Conservation (phyloP, 2,329 filamentous ascomycete genomes). For the Sclerotinia borealis region DNA sequence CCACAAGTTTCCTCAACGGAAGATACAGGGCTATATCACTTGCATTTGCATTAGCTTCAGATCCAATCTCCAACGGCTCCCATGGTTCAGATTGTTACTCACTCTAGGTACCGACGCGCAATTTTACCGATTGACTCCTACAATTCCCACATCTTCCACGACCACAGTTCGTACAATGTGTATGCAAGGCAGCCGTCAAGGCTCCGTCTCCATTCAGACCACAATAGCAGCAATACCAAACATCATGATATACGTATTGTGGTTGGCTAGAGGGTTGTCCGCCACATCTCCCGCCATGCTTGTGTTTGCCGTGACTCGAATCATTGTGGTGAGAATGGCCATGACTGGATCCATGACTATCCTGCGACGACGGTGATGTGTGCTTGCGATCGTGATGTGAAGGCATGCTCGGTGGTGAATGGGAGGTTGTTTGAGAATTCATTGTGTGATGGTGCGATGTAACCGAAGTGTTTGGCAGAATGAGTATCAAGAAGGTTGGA, state of each 20-base stretch:
- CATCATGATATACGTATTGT: background rate
- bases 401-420: background rate
- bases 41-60: background rate
- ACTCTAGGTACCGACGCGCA: background rate
- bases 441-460: background rate
- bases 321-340: background rate
- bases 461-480: background rate
- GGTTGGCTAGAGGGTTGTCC: background rate
- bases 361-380: background rate
- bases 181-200: background rate
- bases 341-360: background rate
- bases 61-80: background rate
- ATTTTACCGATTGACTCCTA: background rate
- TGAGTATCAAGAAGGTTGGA: background rate
- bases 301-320: background rate
- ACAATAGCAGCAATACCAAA: constrained; percentile 4
- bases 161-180: background rate
- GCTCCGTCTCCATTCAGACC: background rate
- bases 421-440: background rate
- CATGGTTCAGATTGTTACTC: background rate
- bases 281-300: background rate
- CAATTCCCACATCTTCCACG: background rate
- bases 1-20: background rate
- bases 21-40: background rate
- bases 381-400: background rate